Evolutionary conservation across 176 grass and related monocot species (phyloP), one percentile per base, ranked within the genome.

Genomic region (Zizania latifolia): DNA sequence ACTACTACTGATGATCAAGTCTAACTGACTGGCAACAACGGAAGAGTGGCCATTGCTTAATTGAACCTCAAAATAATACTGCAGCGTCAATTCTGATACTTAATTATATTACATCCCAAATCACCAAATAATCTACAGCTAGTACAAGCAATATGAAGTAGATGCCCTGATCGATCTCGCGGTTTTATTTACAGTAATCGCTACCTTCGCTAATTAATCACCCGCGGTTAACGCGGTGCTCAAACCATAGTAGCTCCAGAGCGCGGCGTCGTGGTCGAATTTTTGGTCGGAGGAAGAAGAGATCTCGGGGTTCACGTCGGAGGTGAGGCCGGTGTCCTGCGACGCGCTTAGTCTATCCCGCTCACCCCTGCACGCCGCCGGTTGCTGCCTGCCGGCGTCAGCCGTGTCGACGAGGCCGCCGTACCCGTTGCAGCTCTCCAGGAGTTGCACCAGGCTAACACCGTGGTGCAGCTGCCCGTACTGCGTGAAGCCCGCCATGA

Each of bases 281-380:
- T 61, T 79, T 29, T 81, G 68, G 72, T 69, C 83, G 36, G 61
- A 82, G 67, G 90, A 92, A 6, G 89, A 91, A 23, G 87, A 84
- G 58, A 82, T 85, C 67, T 93, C 81, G 35, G 90, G 77, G 90
- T 89, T 86, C 72, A 84, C 50, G 45, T 93, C 87, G 63, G 80
- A 83, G 69, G 87, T 93, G 38, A 93, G 61, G 6, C 90, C 90
- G 14, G 90, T 89, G 60, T 87, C 80, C 72, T 89, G 86, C 29
- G 76, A 87, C 41, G 71, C 71, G 41, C 77, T 74, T 33, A 85
- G 71, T 71, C 62, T 43, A 69, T 83, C 78, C 74, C 68, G 62
- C 68, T 82, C 71, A 23, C 60, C 43, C 43, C 24, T 79, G 72
- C 65, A 68, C 65, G 31, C 60, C 6, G 45, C n/a, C 29, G 22